Evolutionary conservation across 2,329 filamentous ascomycete genomes (phyloP).

Genomic region (Monosporascus cannonballus): DNA sequence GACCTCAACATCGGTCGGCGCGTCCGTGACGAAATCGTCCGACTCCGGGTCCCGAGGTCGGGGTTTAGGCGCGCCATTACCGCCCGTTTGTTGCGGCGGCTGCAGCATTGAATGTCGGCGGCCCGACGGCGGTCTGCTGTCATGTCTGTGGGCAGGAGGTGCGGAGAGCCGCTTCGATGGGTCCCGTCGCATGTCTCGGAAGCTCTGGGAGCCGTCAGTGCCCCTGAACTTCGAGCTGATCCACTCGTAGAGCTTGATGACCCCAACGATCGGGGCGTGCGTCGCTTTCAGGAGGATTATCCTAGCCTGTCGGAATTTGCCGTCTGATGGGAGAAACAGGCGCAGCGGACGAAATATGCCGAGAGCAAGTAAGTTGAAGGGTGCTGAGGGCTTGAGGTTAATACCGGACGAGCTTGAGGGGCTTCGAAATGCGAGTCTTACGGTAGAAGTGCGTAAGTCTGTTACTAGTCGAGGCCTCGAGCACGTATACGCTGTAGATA

Average conservation of each 20-base stretch:
- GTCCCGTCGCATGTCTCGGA: constrained; percentile 37
- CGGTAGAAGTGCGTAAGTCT: constrained; percentile 63
- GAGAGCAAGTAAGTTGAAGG: constrained; percentile 69
- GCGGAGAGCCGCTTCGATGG: constrained; percentile 16
- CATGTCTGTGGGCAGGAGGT: constrained; percentile 12
- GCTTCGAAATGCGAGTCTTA: constrained; percentile 10
- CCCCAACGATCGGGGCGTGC: constrained; percentile 61
- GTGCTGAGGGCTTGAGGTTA: constrained; percentile 29
- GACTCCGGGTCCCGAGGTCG: constrained; percentile 10
- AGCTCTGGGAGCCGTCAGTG: constrained; percentile 40
- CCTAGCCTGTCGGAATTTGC: constrained; percentile 54
- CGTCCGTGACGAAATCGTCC: constrained; percentile 31
- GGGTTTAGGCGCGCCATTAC: constrained; percentile 13
- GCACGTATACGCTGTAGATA: constrained; percentile 62
- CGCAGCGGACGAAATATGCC: constrained; percentile 66
- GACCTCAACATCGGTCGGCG: constrained; percentile 38
- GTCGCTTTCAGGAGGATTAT: constrained; percentile 59
- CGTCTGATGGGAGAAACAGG: constrained; percentile 58
- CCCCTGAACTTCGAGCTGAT: constrained; percentile 31
- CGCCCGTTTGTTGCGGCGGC: constrained; percentile 16
- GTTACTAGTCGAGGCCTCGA: constrained; percentile 62
- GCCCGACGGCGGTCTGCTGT: constrained; percentile 17
- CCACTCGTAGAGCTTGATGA: constrained; percentile 63
- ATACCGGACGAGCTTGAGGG: not conserved
- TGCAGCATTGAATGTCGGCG: constrained; percentile 18